Percentiles rank a stretch among this genome's conserved stretches.
Evolutionary conservation across 306 rosid species (phyloP).

Genomic region (Fragaria vesca): DNA sequence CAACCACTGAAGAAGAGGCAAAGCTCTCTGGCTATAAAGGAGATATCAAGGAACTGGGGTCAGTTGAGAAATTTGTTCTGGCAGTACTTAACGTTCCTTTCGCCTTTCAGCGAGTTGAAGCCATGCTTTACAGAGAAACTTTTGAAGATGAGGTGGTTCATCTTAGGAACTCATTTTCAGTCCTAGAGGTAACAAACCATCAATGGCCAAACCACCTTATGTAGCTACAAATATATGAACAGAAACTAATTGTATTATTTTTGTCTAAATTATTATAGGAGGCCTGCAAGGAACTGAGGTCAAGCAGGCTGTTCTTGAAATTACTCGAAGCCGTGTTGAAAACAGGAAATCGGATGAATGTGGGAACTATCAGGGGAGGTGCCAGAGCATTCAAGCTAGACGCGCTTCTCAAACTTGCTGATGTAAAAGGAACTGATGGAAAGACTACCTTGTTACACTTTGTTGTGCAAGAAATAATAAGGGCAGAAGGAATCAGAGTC

Average conservation of each 20-base stretch:
- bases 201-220: background rate
- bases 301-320: constrained; percentile 92
- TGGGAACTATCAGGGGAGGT: constrained; percentile 94
- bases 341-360: constrained; percentile 96
- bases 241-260: background rate
- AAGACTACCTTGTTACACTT: constrained; percentile 90
- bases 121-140: constrained; percentile 82
- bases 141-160: constrained; percentile 94
- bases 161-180: constrained; percentile 79
- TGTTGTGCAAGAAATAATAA: constrained; percentile 84
- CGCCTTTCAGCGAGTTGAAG: constrained; percentile 75
- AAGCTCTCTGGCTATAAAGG: constrained; percentile 74
- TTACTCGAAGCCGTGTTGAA: constrained; percentile 87
- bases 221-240: background rate
- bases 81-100: constrained; percentile 64
- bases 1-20: constrained; percentile 77
- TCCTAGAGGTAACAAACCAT: constrained; percentile 74
- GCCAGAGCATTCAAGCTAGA: constrained; percentile 91
- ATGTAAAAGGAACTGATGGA: constrained; percentile 90
- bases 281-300: constrained; percentile 91
- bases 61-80: constrained; percentile 76
- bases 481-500: constrained; percentile 76
- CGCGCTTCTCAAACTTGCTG: constrained; percentile 85
- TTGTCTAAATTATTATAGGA: constrained; percentile 45
- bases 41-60: constrained; percentile 75